Percentiles rank a stretch among this genome's conserved stretches.
Evolutionary conservation across 208 protist genomes (phyloP).

Genomic region (Vickermania ingenoplastis): DNA sequence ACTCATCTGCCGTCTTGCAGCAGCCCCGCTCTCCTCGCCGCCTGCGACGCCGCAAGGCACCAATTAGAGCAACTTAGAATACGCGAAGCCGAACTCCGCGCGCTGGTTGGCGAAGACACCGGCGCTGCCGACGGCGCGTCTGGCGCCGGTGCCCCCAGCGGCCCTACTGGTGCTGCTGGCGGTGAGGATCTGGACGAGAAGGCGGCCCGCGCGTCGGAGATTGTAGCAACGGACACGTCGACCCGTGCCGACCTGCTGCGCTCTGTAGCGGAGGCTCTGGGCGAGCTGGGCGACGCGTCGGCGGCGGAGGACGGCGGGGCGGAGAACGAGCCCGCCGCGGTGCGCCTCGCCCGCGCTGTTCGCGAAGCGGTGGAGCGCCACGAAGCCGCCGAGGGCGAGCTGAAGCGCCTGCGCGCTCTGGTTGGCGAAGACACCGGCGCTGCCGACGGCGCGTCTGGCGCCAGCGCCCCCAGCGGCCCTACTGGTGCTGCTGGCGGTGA

Average conservation of each 20-base stretch:
- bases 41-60: too few species aligned
- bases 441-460: background rate
- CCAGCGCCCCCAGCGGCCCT: background rate
- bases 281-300: constrained; percentile 12
- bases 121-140: background rate
- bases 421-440: background rate
- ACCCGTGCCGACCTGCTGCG: constrained; percentile 21
- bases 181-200: background rate
- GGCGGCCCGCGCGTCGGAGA: background rate
- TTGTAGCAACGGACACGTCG: constrained; percentile 10
- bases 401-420: constrained; percentile 3
- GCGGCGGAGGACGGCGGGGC: constrained; percentile 8
- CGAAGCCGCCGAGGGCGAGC: background rate
- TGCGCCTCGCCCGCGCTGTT: background rate
- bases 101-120: background rate
- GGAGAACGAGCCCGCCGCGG: constrained; percentile 9
- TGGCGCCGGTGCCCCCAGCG: background rate
- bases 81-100: too few species aligned
- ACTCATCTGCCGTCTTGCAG: too few species aligned
- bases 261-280: constrained; percentile 18
- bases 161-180: background rate
- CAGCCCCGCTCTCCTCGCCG: too few species aligned
- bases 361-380: background rate
- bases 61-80: too few species aligned
- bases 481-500: too few species aligned